Percentiles rank a stretch among this genome's conserved stretches.
These are phyloP conservation scores for Hygrophorus russula DNA, from an alignment of 768 basidiomycete species.

Conservation along the genomic window DNA sequence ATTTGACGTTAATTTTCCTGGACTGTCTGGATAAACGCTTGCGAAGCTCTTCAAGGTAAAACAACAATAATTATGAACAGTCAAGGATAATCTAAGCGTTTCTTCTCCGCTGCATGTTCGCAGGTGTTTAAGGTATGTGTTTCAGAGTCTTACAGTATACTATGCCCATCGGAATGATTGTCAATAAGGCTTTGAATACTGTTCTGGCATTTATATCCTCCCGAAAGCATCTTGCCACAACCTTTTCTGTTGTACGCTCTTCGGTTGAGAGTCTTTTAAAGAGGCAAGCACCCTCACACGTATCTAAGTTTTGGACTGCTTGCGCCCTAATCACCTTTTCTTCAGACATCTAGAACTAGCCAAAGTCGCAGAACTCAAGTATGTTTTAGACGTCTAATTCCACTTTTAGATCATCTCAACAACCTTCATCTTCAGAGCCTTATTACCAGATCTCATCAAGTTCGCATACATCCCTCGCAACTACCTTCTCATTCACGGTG, in stretches of 20 bases:
- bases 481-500: constrained; percentile 45
- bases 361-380: constrained; percentile 82
- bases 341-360: constrained; percentile 67
- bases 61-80: not conserved
- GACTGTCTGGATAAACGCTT: not conserved
- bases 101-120: not conserved
- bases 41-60: constrained; percentile 51
- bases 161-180: not conserved
- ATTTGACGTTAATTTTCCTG: not conserved
- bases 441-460: constrained; percentile 71
- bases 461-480: constrained; percentile 71
- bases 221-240: constrained; percentile 68
- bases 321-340: constrained; percentile 1
- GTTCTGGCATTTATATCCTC: constrained; percentile 82
- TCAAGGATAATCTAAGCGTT: not conserved
- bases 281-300: constrained; percentile 40
- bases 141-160: not conserved
- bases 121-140: constrained; percentile 24
- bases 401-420: not conserved
- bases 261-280: constrained; percentile 78
- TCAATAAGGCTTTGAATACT: constrained; percentile 67
- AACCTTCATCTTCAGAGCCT: constrained; percentile 34
- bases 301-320: not conserved
- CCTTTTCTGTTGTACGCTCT: constrained; percentile 60
- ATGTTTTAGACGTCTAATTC: constrained; percentile 9